phyloP scores from a whole-genome alignment of 2,329 filamentous ascomycete species.

The Raffaelea arxii region DNA sequence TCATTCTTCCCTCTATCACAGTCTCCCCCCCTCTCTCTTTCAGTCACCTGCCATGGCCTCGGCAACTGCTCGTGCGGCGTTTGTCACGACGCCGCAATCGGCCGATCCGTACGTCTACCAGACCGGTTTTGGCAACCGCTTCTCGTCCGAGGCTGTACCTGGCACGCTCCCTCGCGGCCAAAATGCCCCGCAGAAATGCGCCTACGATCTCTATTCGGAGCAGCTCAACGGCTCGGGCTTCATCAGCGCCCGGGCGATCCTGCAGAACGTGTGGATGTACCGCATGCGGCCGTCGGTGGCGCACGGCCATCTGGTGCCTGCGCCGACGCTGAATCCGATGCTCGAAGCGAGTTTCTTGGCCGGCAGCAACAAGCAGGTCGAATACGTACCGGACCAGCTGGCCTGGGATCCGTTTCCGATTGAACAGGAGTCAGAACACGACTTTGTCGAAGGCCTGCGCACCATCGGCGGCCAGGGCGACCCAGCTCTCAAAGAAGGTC shows the following conservation, averaged over 20 bases:
- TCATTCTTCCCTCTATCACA: too few species aligned
- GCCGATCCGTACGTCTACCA: constrained; percentile 41
- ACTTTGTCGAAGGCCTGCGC: constrained; percentile 37
- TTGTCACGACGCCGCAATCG: neutral
- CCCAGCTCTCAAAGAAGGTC: constrained; percentile 35
- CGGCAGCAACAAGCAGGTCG: constrained; percentile 33
- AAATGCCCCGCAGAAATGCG: constrained; percentile 34
- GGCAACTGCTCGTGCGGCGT: constrained; percentile 3
- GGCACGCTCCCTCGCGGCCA: constrained; percentile 32
- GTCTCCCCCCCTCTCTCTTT: neutral
- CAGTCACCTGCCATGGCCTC: constrained; percentile 11
- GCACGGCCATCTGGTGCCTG: constrained; percentile 14
- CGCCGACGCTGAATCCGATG: constrained; percentile 10
- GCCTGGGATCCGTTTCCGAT: constrained; percentile 34
- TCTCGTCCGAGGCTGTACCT: constrained; percentile 35
- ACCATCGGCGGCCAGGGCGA: constrained; percentile 40
- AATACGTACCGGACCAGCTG: constrained; percentile 24
- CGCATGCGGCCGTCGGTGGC: constrained; percentile 23
- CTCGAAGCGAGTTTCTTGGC: constrained; percentile 34
- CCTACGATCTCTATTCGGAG: constrained; percentile 32
- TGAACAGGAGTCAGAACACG: constrained; percentile 11
- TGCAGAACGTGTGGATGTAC: constrained; percentile 25
- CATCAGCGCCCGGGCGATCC: constrained; percentile 17
- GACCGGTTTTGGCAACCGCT: constrained; percentile 44
- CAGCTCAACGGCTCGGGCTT: constrained; percentile 35